Percentiles rank a stretch among this genome's conserved stretches.
phyloP scores from a whole-genome alignment of 441 rosid genomes.

The Viola pubescens region DNA sequence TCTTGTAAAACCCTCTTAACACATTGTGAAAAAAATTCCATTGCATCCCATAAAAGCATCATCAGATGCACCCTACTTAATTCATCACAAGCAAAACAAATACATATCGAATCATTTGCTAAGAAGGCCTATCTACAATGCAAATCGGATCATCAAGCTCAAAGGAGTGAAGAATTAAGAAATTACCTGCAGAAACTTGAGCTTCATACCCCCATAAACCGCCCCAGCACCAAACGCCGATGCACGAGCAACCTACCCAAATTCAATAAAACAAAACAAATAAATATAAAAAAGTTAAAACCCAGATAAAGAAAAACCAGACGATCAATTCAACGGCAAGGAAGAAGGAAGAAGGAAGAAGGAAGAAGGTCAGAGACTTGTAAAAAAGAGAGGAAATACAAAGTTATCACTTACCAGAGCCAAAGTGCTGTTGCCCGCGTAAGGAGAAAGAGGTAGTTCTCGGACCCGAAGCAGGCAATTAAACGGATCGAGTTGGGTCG shows the following conservation, averaged over 20 bases:
- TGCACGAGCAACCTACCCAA: conserved; percentile 53
- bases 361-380: background rate
- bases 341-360: background rate
- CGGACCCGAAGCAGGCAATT: too few relatives aligned
- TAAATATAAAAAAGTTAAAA: background rate
- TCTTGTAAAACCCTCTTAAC: too few relatives aligned
- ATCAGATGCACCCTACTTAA: too few relatives aligned
- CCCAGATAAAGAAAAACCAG: background rate
- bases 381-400: background rate
- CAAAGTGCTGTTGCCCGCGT: conserved; percentile 78
- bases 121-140: too few relatives aligned
- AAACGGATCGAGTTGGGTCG: too few relatives aligned
- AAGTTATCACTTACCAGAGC: conserved; percentile 41
- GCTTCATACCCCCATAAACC: conserved; percentile 52
- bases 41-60: too few relatives aligned
- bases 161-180: background rate
- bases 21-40: too few relatives aligned
- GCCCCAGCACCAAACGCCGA: conserved; percentile 51
- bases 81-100: too few relatives aligned
- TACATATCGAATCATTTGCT: too few relatives aligned
- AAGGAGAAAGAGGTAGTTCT: conserved; percentile 57
- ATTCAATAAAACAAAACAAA: too few relatives aligned
- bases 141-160: too few relatives aligned
- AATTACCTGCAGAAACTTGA: conserved; percentile 49
- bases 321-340: background rate